Base-by-base conservation (phyloP, 1,284 basidiomycete genomes). In the Ceratobasidium papillatum region DNA sequence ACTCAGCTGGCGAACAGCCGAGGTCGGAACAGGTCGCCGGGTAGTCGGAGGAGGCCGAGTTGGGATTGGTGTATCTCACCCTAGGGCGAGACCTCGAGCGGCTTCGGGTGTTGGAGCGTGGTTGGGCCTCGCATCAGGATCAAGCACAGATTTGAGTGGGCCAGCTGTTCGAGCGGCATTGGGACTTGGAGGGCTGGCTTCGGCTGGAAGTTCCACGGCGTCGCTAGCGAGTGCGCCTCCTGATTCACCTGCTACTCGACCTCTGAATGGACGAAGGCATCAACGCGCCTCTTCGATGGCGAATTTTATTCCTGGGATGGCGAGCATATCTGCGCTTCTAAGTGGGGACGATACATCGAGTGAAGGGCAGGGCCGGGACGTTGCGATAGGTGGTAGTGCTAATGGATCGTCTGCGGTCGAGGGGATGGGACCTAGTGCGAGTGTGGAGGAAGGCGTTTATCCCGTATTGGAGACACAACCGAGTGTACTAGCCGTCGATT, bases 381-480 rank as follows among this genome's bases (percentile, higher is more conserved):
- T 27, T 19, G 47, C 43, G 1, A 27, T 27, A 34, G 22, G 27
- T 56, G 25, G 38, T 22, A 38, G 19, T 54, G 36, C 32, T 11
- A 71, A 36, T 41, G 45, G 78, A 27, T 25, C 76, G 54, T 52
- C 75, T 45, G 78, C 77, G 1, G 65, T 81, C 78, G 59, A 74
- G 80, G 61, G 81, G 79, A 30, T 80, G 64, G 79, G 80, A 45
- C 76, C 73, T 73, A 64, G 58, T 74, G 75, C 78, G 38, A 83
- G 84, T 0, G 86, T 86, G 36, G 85, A 86, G 9, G 79, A 87
- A 3, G 87, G 93, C 76, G 87, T 89, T 0, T 92, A 94, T 52
- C 94, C 94, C 0, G 93, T 92, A 0, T 90, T 95, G 56, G 90
- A 94, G 75, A 88, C 91, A 1, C 94, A 91, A 76, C 93, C 94